Percentiles rank a stretch among this genome's conserved stretches.
phyloP scores from a whole-genome alignment of 106 monocot species.

The Apostasia ramifera region DNA sequence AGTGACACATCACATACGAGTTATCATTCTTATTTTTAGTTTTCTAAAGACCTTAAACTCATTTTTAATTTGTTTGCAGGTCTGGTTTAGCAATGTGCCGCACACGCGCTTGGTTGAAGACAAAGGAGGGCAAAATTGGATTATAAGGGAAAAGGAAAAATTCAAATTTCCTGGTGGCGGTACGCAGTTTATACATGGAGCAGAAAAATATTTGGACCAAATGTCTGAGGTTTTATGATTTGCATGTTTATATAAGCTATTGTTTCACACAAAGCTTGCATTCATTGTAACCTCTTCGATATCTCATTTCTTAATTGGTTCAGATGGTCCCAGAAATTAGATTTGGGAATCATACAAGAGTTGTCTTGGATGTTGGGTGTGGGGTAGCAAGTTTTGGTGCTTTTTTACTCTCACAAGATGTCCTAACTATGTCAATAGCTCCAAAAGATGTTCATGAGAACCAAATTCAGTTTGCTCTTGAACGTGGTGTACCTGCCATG shows the following conservation, averaged over 20 bases:
- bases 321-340: conserved; percentile 88
- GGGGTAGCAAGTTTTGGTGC: conserved; percentile 96
- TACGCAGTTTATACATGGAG: conserved; percentile 89
- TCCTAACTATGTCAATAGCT: conserved; percentile 77
- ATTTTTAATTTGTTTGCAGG: conserved; percentile 20
- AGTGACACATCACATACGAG: too few relatives aligned
- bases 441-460: conserved; percentile 96
- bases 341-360: conserved; percentile 72
- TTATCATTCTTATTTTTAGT: too few relatives aligned
- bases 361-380: conserved; percentile 83
- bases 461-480: conserved; percentile 96
- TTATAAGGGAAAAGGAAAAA: conserved; percentile 51
- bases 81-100: conserved; percentile 92
- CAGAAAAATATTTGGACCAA: conserved; percentile 73
- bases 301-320: conserved; percentile 2
- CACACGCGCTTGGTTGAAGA: conserved; percentile 75
- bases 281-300: not conserved
- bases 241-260: not conserved
- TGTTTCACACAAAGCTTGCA: not conserved
- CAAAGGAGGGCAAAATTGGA: conserved; percentile 96
- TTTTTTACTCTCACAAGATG: conserved; percentile 67
- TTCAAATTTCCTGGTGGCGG: conserved; percentile 97
- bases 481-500: conserved; percentile 94
- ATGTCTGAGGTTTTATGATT: conserved; percentile 50
- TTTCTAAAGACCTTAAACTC: too few relatives aligned